These are phyloP conservation scores for Metschnikowia santaceciliae DNA, from an alignment of 805 yeast species.

Conservation along the genomic window DNA sequence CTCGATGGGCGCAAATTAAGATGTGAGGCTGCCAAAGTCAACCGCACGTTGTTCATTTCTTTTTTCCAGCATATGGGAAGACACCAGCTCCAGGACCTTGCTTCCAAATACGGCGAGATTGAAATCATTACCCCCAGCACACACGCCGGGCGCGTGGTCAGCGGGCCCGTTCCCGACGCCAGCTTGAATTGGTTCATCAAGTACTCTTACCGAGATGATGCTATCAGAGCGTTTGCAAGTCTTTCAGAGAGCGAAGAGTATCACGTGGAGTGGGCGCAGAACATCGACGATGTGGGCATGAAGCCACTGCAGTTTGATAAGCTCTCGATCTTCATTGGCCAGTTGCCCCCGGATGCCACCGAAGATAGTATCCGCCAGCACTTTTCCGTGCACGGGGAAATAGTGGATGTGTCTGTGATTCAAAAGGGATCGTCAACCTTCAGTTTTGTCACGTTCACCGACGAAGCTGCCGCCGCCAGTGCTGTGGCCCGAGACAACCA, in stretches of 20 bases:
- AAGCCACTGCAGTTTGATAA: slow-evolving; percentile 46
- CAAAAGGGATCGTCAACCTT: slow-evolving; percentile 50
- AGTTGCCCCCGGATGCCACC: slow-evolving; percentile 52
- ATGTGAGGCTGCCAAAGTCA: slow-evolving; percentile 89
- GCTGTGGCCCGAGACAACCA: slow-evolving; percentile 87
- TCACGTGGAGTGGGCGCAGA: slow-evolving; percentile 83
- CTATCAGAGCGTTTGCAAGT: slow-evolving; percentile 77
- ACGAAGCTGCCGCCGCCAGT: slow-evolving; percentile 73
- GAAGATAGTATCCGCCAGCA: slow-evolving; percentile 53
- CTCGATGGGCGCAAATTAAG: slow-evolving; percentile 75
- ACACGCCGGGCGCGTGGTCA: slow-evolving; percentile 25
- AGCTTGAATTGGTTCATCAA: slow-evolving; percentile 64
- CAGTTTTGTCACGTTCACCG: slow-evolving; percentile 67
- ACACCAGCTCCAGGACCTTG: slow-evolving; percentile 32
- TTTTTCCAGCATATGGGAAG: slow-evolving; percentile 23
- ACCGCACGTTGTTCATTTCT: slow-evolving; percentile 71
- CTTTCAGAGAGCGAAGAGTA: slow-evolving; percentile 52
- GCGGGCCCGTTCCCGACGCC: slow-evolving; percentile 12
- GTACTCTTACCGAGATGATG: slow-evolving; percentile 81
- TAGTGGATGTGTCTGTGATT: slow-evolving; percentile 53
- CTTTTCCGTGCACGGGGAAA: slow-evolving; percentile 65
- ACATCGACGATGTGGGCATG: slow-evolving; percentile 47
- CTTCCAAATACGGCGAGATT: slow-evolving; percentile 65
- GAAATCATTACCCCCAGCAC: slow-evolving; percentile 56
- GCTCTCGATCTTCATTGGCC: slow-evolving; percentile 76